Percentiles rank a stretch among this genome's conserved stretches.
Evolutionary conservation across 176 grass and related monocot species (phyloP).

Genomic region (Cenchrus americanus): DNA sequence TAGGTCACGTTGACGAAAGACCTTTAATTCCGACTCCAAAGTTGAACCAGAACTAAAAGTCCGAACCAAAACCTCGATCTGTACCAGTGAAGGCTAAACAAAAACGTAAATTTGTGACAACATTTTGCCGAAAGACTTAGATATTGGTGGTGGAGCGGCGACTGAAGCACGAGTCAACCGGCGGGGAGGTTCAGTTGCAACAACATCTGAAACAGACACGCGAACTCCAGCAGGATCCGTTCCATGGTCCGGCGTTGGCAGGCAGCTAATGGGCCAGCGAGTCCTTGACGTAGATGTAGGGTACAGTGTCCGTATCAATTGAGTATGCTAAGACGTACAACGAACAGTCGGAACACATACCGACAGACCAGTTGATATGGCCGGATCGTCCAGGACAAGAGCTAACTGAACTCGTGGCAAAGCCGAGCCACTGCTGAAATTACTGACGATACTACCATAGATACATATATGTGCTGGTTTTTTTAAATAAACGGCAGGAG

Average conservation of each 20-base stretch:
- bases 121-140: background rate
- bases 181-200: background rate
- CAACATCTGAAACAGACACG: conserved; percentile 35
- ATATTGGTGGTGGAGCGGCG: background rate
- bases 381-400: conserved; percentile 6
- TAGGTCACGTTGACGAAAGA: too few species aligned
- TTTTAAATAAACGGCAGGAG: too few species aligned
- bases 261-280: conserved; percentile 9
- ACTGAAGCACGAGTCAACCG: background rate
- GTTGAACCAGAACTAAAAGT: too few species aligned
- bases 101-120: background rate
- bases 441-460: background rate
- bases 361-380: background rate
- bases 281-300: background rate
- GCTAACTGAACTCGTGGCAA: background rate
- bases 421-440: background rate
- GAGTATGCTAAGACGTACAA: background rate
- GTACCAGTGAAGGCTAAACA: too few species aligned
- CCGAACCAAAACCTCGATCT: too few species aligned
- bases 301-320: conserved; percentile 26
- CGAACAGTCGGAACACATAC: background rate
- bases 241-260: conserved; percentile 19
- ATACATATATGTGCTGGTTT: background rate
- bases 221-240: conserved; percentile 17
- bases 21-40: too few species aligned